Percentiles rank a stretch among this genome's conserved stretches.
These are phyloP conservation scores for Raddia guianensis DNA, from an alignment of 176 grass and related monocot genomes.

Conservation along the genomic window DNA sequence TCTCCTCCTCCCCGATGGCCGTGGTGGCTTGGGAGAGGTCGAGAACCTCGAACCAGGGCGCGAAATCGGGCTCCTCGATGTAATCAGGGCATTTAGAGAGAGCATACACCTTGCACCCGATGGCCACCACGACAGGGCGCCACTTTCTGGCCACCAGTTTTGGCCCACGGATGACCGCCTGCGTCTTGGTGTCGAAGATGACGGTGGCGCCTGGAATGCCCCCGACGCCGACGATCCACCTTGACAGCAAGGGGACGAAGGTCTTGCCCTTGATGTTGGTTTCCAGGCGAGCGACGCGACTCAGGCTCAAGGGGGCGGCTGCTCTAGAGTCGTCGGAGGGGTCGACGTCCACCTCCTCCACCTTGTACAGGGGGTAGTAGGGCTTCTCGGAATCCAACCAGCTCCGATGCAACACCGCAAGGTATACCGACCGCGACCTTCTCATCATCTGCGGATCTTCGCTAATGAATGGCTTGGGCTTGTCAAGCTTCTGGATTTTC, in stretches of 20 bases:
- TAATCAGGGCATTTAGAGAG: not conserved
- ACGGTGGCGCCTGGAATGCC: not conserved
- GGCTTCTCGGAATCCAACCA: too few species aligned
- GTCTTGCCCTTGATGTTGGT: not conserved
- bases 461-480: too few species aligned
- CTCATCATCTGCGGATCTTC: too few species aligned
- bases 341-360: too few species aligned
- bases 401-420: too few species aligned
- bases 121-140: not conserved
- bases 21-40: too few species aligned
- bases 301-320: too few species aligned
- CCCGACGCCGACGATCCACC: slow-evolving; percentile 27
- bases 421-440: too few species aligned
- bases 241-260: not conserved
- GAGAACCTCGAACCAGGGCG: not conserved
- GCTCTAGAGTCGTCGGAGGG: too few species aligned
- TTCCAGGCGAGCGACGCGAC: not conserved
- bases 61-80: not conserved
- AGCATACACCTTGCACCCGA: slow-evolving; percentile 2
- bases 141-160: not conserved
- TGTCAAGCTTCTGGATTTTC: too few species aligned
- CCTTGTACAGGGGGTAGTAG: too few species aligned
- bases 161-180: slow-evolving; percentile 7
- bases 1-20: too few species aligned
- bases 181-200: not conserved